Base-by-base conservation (phyloP, 768 basidiomycete species). In the Fibroporia radiculosa region DNA sequence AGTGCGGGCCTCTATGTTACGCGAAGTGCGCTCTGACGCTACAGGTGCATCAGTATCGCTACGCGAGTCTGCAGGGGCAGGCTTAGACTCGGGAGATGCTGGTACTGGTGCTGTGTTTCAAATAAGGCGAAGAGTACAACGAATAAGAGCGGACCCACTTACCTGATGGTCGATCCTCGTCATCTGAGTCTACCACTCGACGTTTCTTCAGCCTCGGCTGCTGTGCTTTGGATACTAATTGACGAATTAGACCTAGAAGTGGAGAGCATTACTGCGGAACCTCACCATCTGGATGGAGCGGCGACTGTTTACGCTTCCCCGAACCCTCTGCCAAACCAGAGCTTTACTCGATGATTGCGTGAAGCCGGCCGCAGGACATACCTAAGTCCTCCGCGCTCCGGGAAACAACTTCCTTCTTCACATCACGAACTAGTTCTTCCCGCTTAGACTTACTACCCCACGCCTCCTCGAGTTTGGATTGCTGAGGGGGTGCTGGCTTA, bases 401-500 rank as follows among this genome's bases (percentile, higher is more conserved):
- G 4, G 28, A 20, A 26, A 4, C 25, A 32, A 12, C 14, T 4
- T 44, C 39, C n/a, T 29, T 31, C 49, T 48, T 38, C 39, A 42
- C 29, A 22, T 52, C 50, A n/a, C n/a, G n/a, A 7, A 48, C 52
- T 19, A 48, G 54, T 44, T 55, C 59, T 32, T 42, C 49, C 57
- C 56, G 49, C 48, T 61, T 53, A 51, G 62, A 72, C 63, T 75
- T 75, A 54, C 65, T 68, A 8, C 68, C 71, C 84, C 85, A 91
- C 68, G 87, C 71, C 44, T 88, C 84, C 45, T 76, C 71, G 29
- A 92, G 74, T 55, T 69, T 88, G n/a, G 86, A 70, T 60, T 92
- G 88, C 47, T 87, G 85, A 6, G 82, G 78, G 0, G 83, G 82
- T 3, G 80, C 62, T 23, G 76, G 59, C 62, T 85, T 88, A n/a